These are phyloP conservation scores for Phytophthora litchii DNA, from an alignment of 352 stramenopile genomes.

Conservation along the genomic window DNA sequence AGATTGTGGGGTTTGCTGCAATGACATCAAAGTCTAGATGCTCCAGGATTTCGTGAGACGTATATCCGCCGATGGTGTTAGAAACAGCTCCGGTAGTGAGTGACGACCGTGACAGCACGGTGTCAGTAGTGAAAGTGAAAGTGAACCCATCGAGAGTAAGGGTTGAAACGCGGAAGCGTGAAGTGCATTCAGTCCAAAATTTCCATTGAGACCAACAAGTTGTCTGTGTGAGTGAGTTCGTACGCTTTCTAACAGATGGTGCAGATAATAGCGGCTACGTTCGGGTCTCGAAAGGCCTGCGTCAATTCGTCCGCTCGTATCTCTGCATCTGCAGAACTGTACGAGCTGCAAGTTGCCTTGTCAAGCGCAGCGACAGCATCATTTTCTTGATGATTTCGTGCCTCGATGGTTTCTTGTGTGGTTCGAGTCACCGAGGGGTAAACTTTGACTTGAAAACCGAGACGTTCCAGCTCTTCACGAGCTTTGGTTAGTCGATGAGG, in stretches of 20 bases:
- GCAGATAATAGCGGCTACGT: constrained; percentile 53
- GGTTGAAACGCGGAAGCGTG: too few relatives aligned
- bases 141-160: too few relatives aligned
- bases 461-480: constrained; percentile 34
- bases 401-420: constrained; percentile 38
- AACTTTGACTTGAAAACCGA: constrained; percentile 53
- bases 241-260: too few relatives aligned
- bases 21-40: constrained; percentile 63
- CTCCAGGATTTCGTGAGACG: constrained; percentile 65
- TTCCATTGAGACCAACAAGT: too few relatives aligned
- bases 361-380: constrained; percentile 14
- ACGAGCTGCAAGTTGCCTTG: constrained; percentile 25
- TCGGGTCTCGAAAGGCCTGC: constrained; percentile 50
- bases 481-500: constrained; percentile 54
- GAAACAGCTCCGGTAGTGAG: too few relatives aligned
- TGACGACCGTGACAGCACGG: too few relatives aligned
- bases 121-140: too few relatives aligned
- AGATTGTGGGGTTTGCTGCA: constrained; percentile 52
- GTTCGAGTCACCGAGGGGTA: constrained; percentile 45
- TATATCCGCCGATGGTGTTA: constrained; percentile 65
- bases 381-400: not conserved
- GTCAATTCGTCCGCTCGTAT: constrained; percentile 55
- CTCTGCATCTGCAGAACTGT: constrained; percentile 56
- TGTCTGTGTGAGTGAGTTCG: too few relatives aligned
- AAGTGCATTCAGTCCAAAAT: too few relatives aligned